phyloP scores from a whole-genome alignment of 2,329 filamentous ascomycete genomes.

The Salinomyces thailandicus region DNA sequence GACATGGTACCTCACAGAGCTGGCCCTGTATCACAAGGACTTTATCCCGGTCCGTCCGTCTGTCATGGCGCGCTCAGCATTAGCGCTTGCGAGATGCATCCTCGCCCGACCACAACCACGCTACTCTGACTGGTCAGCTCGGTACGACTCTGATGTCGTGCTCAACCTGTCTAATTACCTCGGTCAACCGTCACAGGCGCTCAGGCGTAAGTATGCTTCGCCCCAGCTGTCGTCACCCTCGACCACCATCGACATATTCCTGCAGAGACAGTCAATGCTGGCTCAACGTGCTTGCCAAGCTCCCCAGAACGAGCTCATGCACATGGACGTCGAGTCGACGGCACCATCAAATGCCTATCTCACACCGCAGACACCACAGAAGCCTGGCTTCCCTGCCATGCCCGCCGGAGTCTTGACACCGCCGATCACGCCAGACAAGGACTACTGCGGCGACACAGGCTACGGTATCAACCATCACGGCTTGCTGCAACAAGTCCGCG shows the following conservation, averaged over 20 bases:
- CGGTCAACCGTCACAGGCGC: conserved; percentile 55
- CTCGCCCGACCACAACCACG: conserved; percentile 67
- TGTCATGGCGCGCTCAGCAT: conserved; percentile 75
- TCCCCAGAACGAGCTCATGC: conserved; percentile 11
- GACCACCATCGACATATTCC: conserved; percentile 54
- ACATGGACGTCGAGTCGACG: conserved; percentile 17
- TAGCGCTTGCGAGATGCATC: conserved; percentile 79
- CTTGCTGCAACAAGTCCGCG: conserved; percentile 15
- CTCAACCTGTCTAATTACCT: conserved; percentile 55
- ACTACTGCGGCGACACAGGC: conserved; percentile 18
- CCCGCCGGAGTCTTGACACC: conserved; percentile 73
- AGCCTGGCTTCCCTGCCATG: conserved; percentile 55
- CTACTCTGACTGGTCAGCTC: conserved; percentile 61
- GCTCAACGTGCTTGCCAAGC: conserved; percentile 22
- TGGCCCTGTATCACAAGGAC: conserved; percentile 90
- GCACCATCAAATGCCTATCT: conserved; percentile 32
- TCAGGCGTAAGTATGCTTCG: conserved; percentile 58
- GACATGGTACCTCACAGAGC: conserved; percentile 87
- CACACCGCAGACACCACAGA: conserved; percentile 70
- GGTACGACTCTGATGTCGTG: conserved; percentile 58
- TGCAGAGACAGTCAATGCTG: conserved; percentile 46
- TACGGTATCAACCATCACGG: conserved; percentile 19
- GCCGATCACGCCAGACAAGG: conserved; percentile 67
- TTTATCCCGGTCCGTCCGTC: conserved; percentile 91
- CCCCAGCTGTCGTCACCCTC: conserved; percentile 56